phyloP scores from a whole-genome alignment of 805 yeast species.

The Tetrapisispora pingtungensis region DNA sequence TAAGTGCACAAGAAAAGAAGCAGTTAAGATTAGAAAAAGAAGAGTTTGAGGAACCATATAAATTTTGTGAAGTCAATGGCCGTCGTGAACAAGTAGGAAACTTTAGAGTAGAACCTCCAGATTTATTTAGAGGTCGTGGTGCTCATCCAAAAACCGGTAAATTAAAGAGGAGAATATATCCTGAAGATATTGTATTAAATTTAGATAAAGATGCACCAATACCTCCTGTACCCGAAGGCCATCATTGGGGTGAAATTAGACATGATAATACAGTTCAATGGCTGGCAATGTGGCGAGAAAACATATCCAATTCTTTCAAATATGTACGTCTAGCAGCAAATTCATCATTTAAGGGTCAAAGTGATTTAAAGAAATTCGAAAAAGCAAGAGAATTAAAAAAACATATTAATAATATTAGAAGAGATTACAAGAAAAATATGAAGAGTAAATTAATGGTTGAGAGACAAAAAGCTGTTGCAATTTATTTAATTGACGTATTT shows the following conservation, averaged over 20 bases:
- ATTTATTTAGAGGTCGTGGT: constrained; percentile 91
- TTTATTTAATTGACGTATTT: constrained; percentile 81
- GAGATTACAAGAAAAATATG: constrained; percentile 60
- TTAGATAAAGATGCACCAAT: constrained; percentile 60
- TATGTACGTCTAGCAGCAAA: constrained; percentile 88
- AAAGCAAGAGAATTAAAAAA: constrained; percentile 78
- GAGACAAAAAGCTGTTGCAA: constrained; percentile 89
- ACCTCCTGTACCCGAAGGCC: constrained; percentile 83
- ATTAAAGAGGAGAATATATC: constrained; percentile 72
- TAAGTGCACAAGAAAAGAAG: constrained; percentile 70
- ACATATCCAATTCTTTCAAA: constrained; percentile 70
- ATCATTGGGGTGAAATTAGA: constrained; percentile 77
- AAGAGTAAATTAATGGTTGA: constrained; percentile 71
- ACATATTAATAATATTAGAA: constrained; percentile 62
- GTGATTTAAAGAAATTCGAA: constrained; percentile 86
- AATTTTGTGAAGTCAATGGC: constrained; percentile 74
- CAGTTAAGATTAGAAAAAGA: constrained; percentile 62
- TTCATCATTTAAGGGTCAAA: constrained; percentile 82
- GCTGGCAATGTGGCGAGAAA: constrained; percentile 97
- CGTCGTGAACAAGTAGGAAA: constrained; percentile 88
- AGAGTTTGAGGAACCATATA: constrained; percentile 66
- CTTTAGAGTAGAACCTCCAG: constrained; percentile 93
- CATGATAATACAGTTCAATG: constrained; percentile 89
- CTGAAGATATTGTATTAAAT: constrained; percentile 84
- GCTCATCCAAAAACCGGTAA: constrained; percentile 95